Base-by-base conservation (phyloP, 1,284 basidiomycete species). In the Cutaneotrichosporon cavernicola region DNA sequence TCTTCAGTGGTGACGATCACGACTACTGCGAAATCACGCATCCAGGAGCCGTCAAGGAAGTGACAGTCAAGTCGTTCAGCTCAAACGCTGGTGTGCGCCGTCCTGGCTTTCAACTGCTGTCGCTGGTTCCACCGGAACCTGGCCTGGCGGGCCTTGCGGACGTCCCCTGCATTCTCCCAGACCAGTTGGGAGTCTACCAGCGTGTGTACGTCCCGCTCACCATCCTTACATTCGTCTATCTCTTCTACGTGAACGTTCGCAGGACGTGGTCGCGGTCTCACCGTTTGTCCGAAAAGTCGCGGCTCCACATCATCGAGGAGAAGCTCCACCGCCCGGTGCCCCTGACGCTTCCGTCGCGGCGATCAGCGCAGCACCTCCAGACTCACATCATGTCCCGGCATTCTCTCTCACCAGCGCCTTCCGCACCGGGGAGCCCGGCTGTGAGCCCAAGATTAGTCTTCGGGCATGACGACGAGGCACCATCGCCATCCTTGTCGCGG, bases 61-160 rank as follows among this genome's bases (percentile, higher is more conserved):
- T 92, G n/a, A 90, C 90, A 0, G 83, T 94, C 72, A 92, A 91
- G 76, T 89, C 91, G 0, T 86, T 94, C 69, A 91, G 91, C 1
- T 90, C 91, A 76, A 88, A 87, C 3, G 87, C 88, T 80, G 89
- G 88, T 40, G 86, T 97, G 43, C 82, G 83, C 34, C 82, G 83
- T 21, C 91, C 93, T 1, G 93, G 92, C 30, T 91, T 95, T 75
- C 91, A 94, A 67, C 84, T 97, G 14, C 83, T 97, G 55, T 89
- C 90, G 0, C 82, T 95, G 6, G 81, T 83, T 16, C 83, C 86
- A 38, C 84, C 85, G 1, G 61, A 65, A 51, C 46, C 72, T 0
- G 49, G 51, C 18, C 73, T 81, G 65, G 77, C 68, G 71, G 82
- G 81, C 66, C 71, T 73, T 68, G 83, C 83, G 49, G 86, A 88